Evolutionary conservation across 768 basidiomycete species (phyloP).

Genomic region (Dacryopinax spathularia): DNA sequence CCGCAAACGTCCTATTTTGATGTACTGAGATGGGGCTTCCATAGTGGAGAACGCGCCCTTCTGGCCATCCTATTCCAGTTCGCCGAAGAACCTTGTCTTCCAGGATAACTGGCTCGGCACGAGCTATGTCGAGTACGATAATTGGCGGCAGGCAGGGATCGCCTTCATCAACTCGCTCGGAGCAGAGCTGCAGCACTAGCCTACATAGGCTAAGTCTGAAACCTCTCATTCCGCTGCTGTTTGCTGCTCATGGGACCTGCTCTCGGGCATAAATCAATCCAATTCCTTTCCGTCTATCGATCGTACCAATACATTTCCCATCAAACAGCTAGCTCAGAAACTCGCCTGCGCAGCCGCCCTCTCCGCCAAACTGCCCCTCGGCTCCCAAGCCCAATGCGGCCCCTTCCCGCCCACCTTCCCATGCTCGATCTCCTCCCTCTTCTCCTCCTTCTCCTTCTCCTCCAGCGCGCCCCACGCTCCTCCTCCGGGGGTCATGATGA

Average conservation of each 20-base stretch:
- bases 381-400: constrained; percentile 15
- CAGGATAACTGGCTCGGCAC: background rate
- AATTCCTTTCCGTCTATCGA: too few species aligned
- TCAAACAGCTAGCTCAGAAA: constrained; percentile 8
- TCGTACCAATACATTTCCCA: too few species aligned
- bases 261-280: too few species aligned
- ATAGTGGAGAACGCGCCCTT: background rate
- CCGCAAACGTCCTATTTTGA: background rate
- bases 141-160: background rate
- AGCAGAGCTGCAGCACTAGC: background rate
- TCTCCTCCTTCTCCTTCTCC: constrained; percentile 12
- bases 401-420: constrained; percentile 5
- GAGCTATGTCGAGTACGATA: constrained; percentile 1
- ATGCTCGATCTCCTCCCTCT: constrained; percentile 11
- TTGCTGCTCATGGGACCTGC: too few species aligned
- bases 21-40: background rate
- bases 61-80: constrained; percentile 1
- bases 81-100: constrained; percentile 1
- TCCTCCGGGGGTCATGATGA: constrained; percentile 81
- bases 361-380: constrained; percentile 24
- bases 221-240: too few species aligned
- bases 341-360: constrained; percentile 19
- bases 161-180: background rate
- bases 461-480: constrained; percentile 60
- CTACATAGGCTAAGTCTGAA: too few species aligned